Percentiles rank a stretch among this genome's conserved stretches.
Evolutionary conservation across 305 asterid genomes (phyloP).

Genomic region (Andrographis paniculata): DNA sequence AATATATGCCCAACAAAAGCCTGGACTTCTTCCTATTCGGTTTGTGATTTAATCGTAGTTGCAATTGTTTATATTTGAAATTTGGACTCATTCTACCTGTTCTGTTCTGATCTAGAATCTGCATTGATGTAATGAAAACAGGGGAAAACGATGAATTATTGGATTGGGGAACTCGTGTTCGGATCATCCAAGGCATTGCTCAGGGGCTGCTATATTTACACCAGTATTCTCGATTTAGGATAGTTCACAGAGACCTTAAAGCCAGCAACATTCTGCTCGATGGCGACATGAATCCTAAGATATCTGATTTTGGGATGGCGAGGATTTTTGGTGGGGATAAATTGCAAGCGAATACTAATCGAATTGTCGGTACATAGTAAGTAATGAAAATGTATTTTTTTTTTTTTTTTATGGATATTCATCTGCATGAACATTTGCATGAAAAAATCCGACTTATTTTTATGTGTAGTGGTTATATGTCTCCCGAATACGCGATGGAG

Average conservation of each 20-base stretch:
- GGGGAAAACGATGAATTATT: not conserved
- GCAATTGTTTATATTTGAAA: no score
- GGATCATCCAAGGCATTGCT: not conserved
- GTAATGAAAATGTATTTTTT: not conserved
- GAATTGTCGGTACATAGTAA: not conserved
- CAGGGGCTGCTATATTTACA: slow-evolving; percentile 1
- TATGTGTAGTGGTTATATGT: slow-evolving; percentile 2
- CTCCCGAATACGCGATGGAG: slow-evolving; percentile 1
- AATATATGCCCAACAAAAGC: slow-evolving; percentile 3
- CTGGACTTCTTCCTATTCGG: slow-evolving; percentile 3
- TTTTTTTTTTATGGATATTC: no score
- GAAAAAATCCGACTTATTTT: no score
- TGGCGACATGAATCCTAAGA: slow-evolving; percentile 1
- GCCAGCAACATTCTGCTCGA: not conserved
- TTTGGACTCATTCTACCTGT: no score
- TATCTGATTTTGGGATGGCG: slow-evolving; percentile 3
- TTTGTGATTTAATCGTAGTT: not conserved
- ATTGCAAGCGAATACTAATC: no score
- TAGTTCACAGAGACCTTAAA: slow-evolving; percentile 1
- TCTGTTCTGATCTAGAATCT: not conserved
- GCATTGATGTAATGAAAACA: not conserved
- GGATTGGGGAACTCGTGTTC: not conserved
- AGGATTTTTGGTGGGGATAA: slow-evolving; percentile 1
- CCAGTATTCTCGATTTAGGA: slow-evolving; percentile 2
- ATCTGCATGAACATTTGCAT: no score